A percentile compares a stretch with the other conserved stretches of the same genome.
Evolutionary conservation across 306 rosid species (phyloP).

Genomic region (Senna siamea): DNA sequence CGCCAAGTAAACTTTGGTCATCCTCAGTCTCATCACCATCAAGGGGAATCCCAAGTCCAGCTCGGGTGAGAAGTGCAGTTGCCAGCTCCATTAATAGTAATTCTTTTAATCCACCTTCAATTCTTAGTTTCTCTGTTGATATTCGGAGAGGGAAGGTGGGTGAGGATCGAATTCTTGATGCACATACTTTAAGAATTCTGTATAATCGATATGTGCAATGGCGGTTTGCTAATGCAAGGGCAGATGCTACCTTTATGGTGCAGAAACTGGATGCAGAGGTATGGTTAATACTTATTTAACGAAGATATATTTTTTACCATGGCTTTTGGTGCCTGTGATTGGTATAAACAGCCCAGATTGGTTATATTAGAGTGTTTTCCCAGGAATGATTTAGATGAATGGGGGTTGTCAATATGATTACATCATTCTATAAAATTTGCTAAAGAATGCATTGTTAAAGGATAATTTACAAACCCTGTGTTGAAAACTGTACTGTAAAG

Average conservation of each 20-base stretch:
- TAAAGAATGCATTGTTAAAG: slow-evolving; percentile 15
- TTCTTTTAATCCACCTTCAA: slow-evolving; percentile 70
- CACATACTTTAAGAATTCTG: slow-evolving; percentile 89
- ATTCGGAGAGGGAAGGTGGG: slow-evolving; percentile 95
- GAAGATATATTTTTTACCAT: slow-evolving; percentile 2
- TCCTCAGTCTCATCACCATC: slow-evolving; percentile 72
- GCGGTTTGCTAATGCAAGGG: slow-evolving; percentile 98
- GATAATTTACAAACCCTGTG: background rate
- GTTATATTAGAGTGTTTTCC: slow-evolving; percentile 7
- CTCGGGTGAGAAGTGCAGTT: slow-evolving; percentile 72
- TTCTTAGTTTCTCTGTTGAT: slow-evolving; percentile 89
- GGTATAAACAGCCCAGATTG: slow-evolving; percentile 13
- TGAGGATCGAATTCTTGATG: slow-evolving; percentile 89
- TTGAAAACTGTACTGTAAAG: slow-evolving; percentile 27
- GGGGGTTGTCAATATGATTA: slow-evolving; percentile 6
- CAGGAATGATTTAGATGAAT: slow-evolving; percentile 26
- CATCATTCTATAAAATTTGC: slow-evolving; percentile 26
- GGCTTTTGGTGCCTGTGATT: slow-evolving; percentile 21
- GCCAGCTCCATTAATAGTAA: slow-evolving; percentile 58
- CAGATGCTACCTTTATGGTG: slow-evolving; percentile 88
- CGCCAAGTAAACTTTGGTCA: slow-evolving; percentile 86
- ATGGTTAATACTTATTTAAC: slow-evolving; percentile 34
- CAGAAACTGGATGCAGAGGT: slow-evolving; percentile 91
- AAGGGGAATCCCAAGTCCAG: slow-evolving; percentile 80
- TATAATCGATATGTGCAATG: slow-evolving; percentile 90